Base-by-base conservation (phyloP, 106 monocot genomes). In the Allium fistulosum region DNA sequence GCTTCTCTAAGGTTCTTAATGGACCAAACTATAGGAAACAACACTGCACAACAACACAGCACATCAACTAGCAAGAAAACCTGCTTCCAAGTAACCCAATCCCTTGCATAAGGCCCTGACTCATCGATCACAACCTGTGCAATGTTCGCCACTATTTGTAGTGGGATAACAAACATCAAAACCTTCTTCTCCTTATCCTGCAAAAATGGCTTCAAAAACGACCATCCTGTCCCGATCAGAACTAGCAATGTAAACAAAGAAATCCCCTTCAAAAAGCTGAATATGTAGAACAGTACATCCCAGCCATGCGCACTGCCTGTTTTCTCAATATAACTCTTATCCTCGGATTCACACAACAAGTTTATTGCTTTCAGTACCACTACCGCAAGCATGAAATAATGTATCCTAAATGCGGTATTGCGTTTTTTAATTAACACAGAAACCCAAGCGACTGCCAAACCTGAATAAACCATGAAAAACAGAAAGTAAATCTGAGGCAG, bases 281-380 rank as follows among this genome's bases (percentile, higher is more conserved):
- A 94, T 58, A 94, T 87, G 72, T 94, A 94, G 82, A 94, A 94
- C 26, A 90, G 84, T 27, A 94, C 90, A 45, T 94, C 94, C 94
- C 94, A 94, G 9, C 94, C 94, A 66, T 94, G 94, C 12, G 90
- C 90, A 28, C 69, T 82, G 45, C 94, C 94, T 12, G 90, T 87
- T 46, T 83, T 90, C 26, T 80, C 79, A 53, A 94, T 80, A 78
- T 72, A 78, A 7, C 84, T 83, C 55, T 90, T 94, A 73, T 94
- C 93, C 73, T 94, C 90, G 4, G 86, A 89, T 79, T 94, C 89
- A 51, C 77, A 82, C 26, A 94, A 46, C 22, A 94, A 79, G 66
- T 89, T 94, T 51, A 94, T 26, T 6, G 84, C 86, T 70, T 94
- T 94, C 49, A 94, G 78, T 9, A 81, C 71, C 57, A 94, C 52